phyloP scores from a whole-genome alignment of 495 filamentous ascomycete genomes.

The Penicillium antarcticum region DNA sequence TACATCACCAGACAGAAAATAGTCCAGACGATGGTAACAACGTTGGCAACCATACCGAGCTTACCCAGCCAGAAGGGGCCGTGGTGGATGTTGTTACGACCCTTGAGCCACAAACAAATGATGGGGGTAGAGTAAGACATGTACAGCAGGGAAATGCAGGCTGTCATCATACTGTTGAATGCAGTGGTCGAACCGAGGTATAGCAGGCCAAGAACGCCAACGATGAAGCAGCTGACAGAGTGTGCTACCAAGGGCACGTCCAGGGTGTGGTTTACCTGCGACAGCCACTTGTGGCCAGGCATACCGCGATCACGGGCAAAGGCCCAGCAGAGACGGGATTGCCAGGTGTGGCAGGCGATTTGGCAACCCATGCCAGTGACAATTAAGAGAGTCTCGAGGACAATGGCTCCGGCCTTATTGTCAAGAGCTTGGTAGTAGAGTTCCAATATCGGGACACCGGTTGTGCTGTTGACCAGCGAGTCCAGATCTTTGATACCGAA shows the following conservation, averaged over 20 bases:
- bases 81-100: slow-evolving; percentile 49
- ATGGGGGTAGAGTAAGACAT: slow-evolving; percentile 51
- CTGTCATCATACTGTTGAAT: slow-evolving; percentile 56
- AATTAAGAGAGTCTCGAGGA: slow-evolving; percentile 52
- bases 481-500: slow-evolving; percentile 54
- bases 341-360: slow-evolving; percentile 55
- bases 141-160: slow-evolving; percentile 50
- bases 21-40: slow-evolving; percentile 49
- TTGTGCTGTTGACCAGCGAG: slow-evolving; percentile 43
- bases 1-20: slow-evolving; percentile 54
- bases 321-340: slow-evolving; percentile 57
- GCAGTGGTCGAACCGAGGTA: slow-evolving; percentile 52
- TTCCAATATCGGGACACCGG: slow-evolving; percentile 54
- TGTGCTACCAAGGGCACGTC: slow-evolving; percentile 56
- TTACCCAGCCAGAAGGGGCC: slow-evolving; percentile 43
- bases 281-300: slow-evolving; percentile 44
- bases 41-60: slow-evolving; percentile 42
- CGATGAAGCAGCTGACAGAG: slow-evolving; percentile 44
- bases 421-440: slow-evolving; percentile 55
- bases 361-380: slow-evolving; percentile 54
- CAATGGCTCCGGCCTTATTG: slow-evolving; percentile 52
- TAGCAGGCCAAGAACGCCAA: slow-evolving; percentile 48
- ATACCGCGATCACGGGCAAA: slow-evolving; percentile 58
- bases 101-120: slow-evolving; percentile 44
- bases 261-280: slow-evolving; percentile 45